These are phyloP conservation scores for Eucalyptus virginea DNA, from an alignment of 345 rosid genomes.

Conservation along the genomic window DNA sequence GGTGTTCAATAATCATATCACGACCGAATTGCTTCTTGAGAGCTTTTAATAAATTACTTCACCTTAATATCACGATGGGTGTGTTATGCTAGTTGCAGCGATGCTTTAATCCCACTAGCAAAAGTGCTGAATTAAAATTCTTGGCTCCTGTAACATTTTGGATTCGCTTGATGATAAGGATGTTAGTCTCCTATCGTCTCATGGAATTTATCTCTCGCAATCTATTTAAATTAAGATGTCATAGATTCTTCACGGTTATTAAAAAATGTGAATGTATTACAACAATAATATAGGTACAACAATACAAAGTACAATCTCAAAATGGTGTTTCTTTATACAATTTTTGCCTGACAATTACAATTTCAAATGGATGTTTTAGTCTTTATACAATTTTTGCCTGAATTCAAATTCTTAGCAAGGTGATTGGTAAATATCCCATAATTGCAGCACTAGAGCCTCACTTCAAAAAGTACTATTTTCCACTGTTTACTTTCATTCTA, in stretches of 20 bases:
- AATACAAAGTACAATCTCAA: background rate
- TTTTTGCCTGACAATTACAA: background rate
- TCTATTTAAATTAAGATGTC: background rate
- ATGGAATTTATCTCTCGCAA: accelerated
- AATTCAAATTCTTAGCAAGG: background rate
- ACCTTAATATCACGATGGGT: background rate
- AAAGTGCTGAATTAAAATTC: background rate
- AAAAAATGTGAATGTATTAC: background rate
- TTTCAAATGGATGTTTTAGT: background rate
- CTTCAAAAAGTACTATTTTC: background rate
- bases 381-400: background rate
- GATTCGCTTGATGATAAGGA: background rate
- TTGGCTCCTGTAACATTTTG: accelerated
- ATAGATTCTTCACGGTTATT: accelerated
- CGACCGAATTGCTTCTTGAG: background rate
- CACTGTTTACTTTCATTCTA: background rate
- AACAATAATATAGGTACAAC: background rate
- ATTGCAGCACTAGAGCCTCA: background rate
- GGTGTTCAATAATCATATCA: background rate
- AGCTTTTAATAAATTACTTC: background rate
- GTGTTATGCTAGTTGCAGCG: background rate
- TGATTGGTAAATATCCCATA: background rate
- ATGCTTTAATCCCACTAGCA: background rate
- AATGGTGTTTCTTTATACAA: background rate
- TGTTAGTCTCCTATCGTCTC: background rate